A percentile compares a stretch with the other conserved stretches of the same genome.
These are phyloP conservation scores for Colletotrichum somersetense DNA, from an alignment of 2,329 filamentous ascomycete species.

Conservation along the genomic window DNA sequence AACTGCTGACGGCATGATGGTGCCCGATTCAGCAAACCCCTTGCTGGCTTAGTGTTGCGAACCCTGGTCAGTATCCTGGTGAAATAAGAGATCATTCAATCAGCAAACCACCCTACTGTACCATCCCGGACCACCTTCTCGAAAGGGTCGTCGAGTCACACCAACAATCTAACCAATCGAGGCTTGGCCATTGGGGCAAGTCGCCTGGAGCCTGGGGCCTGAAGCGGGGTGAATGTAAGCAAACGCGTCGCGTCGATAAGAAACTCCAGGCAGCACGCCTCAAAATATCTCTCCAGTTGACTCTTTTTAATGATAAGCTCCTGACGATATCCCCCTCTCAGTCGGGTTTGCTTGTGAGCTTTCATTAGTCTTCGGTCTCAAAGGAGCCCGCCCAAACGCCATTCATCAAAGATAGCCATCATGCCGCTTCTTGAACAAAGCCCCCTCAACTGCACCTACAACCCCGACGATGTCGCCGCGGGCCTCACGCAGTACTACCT, in stretches of 20 bases:
- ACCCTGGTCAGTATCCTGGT: constrained; percentile 11
- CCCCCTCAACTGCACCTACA: constrained; percentile 36
- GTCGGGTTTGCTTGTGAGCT: not conserved
- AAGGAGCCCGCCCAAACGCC: not conserved
- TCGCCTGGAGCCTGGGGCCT: no score
- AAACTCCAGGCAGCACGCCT: constrained; percentile 6
- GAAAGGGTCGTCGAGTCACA: constrained; percentile 13
- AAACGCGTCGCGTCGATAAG: constrained; percentile 35
- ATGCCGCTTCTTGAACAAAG: constrained; percentile 19
- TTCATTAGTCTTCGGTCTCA: no score
- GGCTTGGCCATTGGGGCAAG: not conserved
- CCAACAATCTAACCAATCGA: constrained; percentile 9
- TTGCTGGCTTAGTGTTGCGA: not conserved
- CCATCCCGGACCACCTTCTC: constrained; percentile 31
- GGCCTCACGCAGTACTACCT: constrained; percentile 35
- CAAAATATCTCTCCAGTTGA: not conserved
- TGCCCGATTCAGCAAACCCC: constrained; percentile 21
- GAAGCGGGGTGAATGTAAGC: constrained; percentile 28
- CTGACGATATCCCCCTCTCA: not conserved
- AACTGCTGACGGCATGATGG: constrained; percentile 1
- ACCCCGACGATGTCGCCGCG: constrained; percentile 29
- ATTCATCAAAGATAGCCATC: not conserved
- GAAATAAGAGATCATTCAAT: constrained; percentile 2
- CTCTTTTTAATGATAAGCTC: not conserved
- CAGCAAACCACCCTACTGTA: constrained; percentile 13